Conservation (phyloP, 75 land plant genomes). For the Cunninghamia lanceolata region DNA sequence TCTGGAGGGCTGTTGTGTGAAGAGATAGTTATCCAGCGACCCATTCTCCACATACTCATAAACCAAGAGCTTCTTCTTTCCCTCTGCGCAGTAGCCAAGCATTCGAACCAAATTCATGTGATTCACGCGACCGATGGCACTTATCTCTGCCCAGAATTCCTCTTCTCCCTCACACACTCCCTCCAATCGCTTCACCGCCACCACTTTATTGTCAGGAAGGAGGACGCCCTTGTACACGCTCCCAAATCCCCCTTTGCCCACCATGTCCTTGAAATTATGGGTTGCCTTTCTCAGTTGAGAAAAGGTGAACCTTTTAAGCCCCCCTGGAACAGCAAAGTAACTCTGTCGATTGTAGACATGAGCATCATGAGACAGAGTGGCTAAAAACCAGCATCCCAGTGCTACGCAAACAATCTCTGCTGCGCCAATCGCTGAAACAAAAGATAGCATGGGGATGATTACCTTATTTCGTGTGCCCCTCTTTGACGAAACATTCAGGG, state of each 20-base stretch:
- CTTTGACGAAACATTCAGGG: not conserved
- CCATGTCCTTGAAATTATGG: conserved; percentile 27
- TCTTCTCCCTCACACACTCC: conserved; percentile 7
- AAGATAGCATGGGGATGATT: conserved; percentile 20
- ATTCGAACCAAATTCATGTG: conserved; percentile 42
- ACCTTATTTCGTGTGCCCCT: not conserved
- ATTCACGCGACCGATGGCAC: conserved; percentile 20
- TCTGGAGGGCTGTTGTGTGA: not conserved
- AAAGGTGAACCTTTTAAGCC: conserved; percentile 24
- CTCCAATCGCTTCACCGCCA: conserved; percentile 5
- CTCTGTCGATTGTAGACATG: not conserved
- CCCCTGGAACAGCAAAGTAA: not conserved
- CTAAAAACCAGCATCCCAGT: conserved; percentile 4
- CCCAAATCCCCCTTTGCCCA: conserved; percentile 39
- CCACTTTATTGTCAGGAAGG: conserved; percentile 26
- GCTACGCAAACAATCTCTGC: too few relatives aligned
- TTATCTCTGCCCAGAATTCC: conserved; percentile 28
- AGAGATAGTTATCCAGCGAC: conserved; percentile 27
- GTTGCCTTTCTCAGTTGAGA: conserved; percentile 34
- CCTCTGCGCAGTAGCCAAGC: conserved; percentile 4
- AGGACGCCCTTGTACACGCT: conserved; percentile 27
- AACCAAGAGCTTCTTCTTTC: conserved; percentile 26
- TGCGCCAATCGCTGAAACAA: conserved; percentile 22
- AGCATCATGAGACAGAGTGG: not conserved
- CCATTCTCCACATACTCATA: conserved; percentile 50